phyloP scores from a whole-genome alignment of 2,329 filamentous ascomycete genomes.

The Aspergillus fijiensis region DNA sequence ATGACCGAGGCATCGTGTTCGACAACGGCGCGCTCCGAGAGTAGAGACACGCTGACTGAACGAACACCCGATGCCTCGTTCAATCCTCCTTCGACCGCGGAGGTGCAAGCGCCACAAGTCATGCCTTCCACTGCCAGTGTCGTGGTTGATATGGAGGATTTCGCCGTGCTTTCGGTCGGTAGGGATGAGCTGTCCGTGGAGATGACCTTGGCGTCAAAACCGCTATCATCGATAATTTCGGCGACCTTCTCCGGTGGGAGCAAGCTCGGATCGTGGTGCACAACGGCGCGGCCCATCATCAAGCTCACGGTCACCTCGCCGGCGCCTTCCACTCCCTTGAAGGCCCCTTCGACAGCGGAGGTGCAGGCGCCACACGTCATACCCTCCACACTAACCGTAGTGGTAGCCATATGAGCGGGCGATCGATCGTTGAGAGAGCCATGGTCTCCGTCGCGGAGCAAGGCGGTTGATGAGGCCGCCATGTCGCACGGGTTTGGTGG shows the following conservation, averaged over 20 bases:
- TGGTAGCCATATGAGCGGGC: constrained; percentile 75
- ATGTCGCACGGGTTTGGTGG: constrained; percentile 18
- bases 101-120: constrained; percentile 89
- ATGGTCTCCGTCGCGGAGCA: constrained; percentile 19
- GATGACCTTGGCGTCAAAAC: constrained; percentile 89
- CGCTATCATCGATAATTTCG: constrained; percentile 86
- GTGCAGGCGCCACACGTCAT: constrained; percentile 91
- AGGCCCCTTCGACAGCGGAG: constrained; percentile 88
- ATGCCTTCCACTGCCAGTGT: constrained; percentile 80
- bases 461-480: constrained; percentile 21
- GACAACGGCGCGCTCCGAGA: constrained; percentile 82
- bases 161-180: constrained; percentile 34
- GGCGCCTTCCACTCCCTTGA: constrained; percentile 77
- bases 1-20: constrained; percentile 67
- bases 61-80: constrained; percentile 71
- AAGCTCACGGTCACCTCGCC: constrained; percentile 87
- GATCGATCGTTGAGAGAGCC: constrained; percentile 17
- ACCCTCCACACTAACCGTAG: constrained; percentile 84
- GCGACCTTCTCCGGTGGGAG: constrained; percentile 73
- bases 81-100: constrained; percentile 78
- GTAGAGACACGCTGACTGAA: constrained; percentile 75
- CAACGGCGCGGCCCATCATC: constrained; percentile 92
- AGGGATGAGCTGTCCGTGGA: constrained; percentile 70
- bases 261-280: constrained; percentile 78
- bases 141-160: constrained; percentile 57